Evolutionary conservation across 768 basidiomycete genomes (phyloP), one percentile per base, ranked within the genome.

Genomic region (Solioccasus polychromus): DNA sequence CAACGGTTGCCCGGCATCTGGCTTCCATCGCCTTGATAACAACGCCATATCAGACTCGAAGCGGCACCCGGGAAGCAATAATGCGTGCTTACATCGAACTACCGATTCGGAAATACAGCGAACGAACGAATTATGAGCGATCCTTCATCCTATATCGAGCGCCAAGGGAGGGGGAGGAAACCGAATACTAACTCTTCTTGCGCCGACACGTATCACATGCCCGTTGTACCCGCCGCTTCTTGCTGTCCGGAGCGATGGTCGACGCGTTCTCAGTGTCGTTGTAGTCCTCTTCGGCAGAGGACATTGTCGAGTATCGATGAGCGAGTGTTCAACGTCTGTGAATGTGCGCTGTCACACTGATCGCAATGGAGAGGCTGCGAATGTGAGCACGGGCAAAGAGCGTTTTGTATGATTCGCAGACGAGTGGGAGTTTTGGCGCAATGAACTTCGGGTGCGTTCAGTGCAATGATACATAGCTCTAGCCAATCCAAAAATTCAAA

Each of bases 171-270:
- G n/a, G n/a, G n/a, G n/a, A n/a, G 38, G 42, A n/a, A 46, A 39
- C 12, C 38, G 7, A 10, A 14, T 24, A 66, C 78, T 51, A 47
- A 84, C 88, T 82, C 69, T 93, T 93, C 74, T 91, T 92, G 46
- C 87, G 72, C 29, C 90, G 73, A 60, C 90, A 92, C 0, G 82
- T 76, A 58, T 92, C 89, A 59, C 90, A 92, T 7, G 88, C 88
- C 23, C 88, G 68, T 64, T 88, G 85, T 24, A 89, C 76, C 50
- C 80, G 74, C 30, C 87, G 68, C 61, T 86, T 88, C 72, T 90
- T 89, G 17, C 65, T 63, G 17, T 68, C 70, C 4, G 69, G 72
- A 5, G 56, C 2, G 41, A 48, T 15, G 37, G 59, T 54, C 10
- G 58, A 52, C 31, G 55, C 42, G 35, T 49, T 54, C 1, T 79